A percentile compares a stretch with the other conserved stretches of the same genome.
Evolutionary conservation across 768 basidiomycete species (phyloP).

Genomic region (Lactifluus hygrophoroides): DNA sequence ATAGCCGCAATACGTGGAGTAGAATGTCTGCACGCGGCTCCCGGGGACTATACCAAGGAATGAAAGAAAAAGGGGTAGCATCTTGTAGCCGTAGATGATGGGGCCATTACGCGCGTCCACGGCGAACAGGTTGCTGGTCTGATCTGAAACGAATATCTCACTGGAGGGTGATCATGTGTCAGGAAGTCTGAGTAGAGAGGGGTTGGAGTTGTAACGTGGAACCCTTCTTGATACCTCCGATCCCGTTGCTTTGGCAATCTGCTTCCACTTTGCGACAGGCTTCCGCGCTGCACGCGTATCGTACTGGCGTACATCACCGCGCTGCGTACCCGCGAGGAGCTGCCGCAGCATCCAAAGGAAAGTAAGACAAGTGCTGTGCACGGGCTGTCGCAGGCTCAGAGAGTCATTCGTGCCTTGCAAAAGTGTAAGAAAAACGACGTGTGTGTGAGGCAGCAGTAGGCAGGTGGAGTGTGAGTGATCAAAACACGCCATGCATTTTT

Average conservation of each 20-base stretch:
- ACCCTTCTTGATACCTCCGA: slow-evolving; percentile 52
- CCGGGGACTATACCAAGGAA: background rate
- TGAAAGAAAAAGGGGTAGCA: slow-evolving; percentile 17
- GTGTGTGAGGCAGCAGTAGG: too few relatives aligned
- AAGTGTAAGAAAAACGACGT: too few relatives aligned
- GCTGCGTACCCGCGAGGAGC: slow-evolving; percentile 61
- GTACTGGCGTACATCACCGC: slow-evolving; percentile 71
- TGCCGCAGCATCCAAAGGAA: slow-evolving; percentile 46
- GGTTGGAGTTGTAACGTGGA: slow-evolving; percentile 31
- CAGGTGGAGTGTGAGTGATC: too few relatives aligned
- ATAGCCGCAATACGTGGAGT: slow-evolving; percentile 60
- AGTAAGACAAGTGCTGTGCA: slow-evolving; percentile 62
- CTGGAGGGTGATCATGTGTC: slow-evolving; percentile 30
- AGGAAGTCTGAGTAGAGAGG: background rate
- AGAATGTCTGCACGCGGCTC: background rate
- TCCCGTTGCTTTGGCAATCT: slow-evolving; percentile 51
- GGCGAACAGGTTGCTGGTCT: slow-evolving; percentile 52
- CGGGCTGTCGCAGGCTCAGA: slow-evolving; percentile 67
- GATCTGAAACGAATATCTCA: slow-evolving; percentile 63
- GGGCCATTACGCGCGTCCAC: slow-evolving; percentile 64
- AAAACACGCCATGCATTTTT: slow-evolving; percentile 49
- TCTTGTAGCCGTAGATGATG: slow-evolving; percentile 61
- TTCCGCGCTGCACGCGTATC: slow-evolving; percentile 62
- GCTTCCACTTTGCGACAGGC: slow-evolving; percentile 59
- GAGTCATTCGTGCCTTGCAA: slow-evolving; percentile 63